Conservation (phyloP, 2,329 filamentous ascomycete species). For the Epichloe scottii region DNA sequence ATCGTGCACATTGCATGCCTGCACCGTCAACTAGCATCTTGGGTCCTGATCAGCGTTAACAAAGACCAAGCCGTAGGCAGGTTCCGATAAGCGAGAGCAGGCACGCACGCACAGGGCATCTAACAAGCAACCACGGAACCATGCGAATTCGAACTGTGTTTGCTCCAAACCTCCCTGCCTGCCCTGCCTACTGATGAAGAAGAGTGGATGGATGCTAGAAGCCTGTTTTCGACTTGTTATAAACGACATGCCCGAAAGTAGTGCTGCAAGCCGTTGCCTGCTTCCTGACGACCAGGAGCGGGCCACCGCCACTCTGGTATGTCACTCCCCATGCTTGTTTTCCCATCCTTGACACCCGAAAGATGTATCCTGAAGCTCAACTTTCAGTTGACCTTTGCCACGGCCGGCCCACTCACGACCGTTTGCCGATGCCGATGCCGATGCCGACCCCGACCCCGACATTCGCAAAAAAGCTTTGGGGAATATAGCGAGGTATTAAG, state of each 20-base stretch:
- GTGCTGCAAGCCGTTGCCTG: neutral
- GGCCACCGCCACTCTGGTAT: neutral
- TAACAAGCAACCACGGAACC: no score
- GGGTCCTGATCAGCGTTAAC: neutral
- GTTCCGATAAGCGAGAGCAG: slow-evolving; percentile 7
- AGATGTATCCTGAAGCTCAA: neutral
- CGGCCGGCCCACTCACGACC: neutral
- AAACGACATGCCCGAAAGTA: neutral
- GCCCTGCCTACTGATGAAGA: neutral
- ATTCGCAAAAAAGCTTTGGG: no score
- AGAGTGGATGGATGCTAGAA: neutral
- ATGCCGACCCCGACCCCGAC: no score
- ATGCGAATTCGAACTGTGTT: neutral
- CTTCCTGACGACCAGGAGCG: neutral
- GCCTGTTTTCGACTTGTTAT: no score
- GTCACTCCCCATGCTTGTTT: neutral
- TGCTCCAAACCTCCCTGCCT: neutral
- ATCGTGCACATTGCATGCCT: neutral
- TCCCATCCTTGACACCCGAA: neutral
- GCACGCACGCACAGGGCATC: neutral
- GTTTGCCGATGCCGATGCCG: neutral
- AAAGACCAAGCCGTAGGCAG: neutral
- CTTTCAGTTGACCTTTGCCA: neutral
- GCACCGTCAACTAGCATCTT: neutral
- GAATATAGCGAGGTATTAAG: neutral